Evolutionary conservation across 2,329 filamentous ascomycete species (phyloP), one percentile per base, ranked within the genome.

Genomic region (Nemania diffusa): DNA sequence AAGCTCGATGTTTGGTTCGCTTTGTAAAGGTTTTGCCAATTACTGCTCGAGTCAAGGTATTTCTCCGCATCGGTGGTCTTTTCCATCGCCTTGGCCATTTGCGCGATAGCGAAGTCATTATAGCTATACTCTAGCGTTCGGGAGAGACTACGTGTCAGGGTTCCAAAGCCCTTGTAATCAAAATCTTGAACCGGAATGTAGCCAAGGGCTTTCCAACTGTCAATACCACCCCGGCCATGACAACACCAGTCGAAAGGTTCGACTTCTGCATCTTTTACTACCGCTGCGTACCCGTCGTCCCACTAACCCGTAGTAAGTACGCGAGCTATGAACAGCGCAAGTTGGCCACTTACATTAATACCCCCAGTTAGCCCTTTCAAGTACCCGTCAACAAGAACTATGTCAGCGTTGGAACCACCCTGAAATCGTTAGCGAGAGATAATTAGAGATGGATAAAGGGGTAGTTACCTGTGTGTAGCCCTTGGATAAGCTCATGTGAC

Each of bases 91-190:
- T 83, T 82, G 0, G 90, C 90, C 63, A 93, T 86, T 53, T 88
- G 82, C 0, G 88, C 83, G 62, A 92, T 89, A 70, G 87, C 88
- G 73, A 88, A 94, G 79, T 94, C 92, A 70, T 94, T 88, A 78
- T 94, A 94, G 6, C 90, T 87, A 75, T 94, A 94, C 76, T 94
- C 92, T 0, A 94, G 85, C 0, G 91, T 93, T 7, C 92, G 84
- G 1, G 89, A 92, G 27, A 94, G 85, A 69, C 86, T 90, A 6
- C 92, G 84, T 0, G 91, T 93, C 76, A 91, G 85, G 0, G 88
- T 88, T 0, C 91, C 91, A n/a, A 88, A 86, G 1, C 90, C 90
- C 64, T 82, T 82, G 76, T 82, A 81, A 76, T 94, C 91, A 62
- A 88, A 88, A 69, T 93, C 90, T 64, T 91, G 84, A 0, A 86